phyloP scores from a whole-genome alignment of 768 basidiomycete species.

The Lentinus tigrinus region DNA sequence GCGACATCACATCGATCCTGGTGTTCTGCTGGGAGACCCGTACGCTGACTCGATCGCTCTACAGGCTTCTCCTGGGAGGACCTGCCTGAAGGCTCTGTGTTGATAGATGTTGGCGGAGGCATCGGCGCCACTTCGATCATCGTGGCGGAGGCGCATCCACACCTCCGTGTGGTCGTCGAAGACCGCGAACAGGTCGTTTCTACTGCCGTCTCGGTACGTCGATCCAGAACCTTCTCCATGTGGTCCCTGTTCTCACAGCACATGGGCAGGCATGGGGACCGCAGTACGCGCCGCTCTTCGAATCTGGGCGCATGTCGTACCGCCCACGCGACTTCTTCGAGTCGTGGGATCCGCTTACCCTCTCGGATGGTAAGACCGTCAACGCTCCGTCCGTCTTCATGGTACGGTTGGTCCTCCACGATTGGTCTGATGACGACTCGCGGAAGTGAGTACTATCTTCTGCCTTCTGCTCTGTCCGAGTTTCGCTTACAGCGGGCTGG shows the following conservation, averaged over 20 bases:
- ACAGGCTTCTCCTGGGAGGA: conserved; percentile 20
- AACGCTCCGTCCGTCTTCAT: conserved; percentile 13
- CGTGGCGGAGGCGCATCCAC: conserved; percentile 14
- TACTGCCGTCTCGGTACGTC: conserved; percentile 33
- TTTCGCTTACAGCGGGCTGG: conserved; percentile 33
- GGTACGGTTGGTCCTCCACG: conserved; percentile 10
- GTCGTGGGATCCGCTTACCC: conserved; percentile 35
- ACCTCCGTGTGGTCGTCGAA: conserved; percentile 18
- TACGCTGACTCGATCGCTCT: background rate
- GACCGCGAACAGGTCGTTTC: conserved; percentile 21
- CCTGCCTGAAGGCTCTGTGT: conserved; percentile 5
- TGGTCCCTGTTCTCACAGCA: background rate
- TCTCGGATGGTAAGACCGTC: conserved; percentile 32
- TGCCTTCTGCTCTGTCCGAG: background rate
- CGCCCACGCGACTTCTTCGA: conserved; percentile 12
- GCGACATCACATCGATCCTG: background rate
- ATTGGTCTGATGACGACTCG: conserved; percentile 14
- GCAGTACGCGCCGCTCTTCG: conserved; percentile 5
- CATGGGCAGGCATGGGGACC: conserved; percentile 18
- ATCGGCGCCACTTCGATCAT: conserved; percentile 15
- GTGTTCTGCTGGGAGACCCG: background rate
- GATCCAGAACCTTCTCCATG: background rate
- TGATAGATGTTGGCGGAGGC: conserved; percentile 21
- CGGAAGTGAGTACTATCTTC: background rate
- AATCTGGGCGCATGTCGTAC: conserved; percentile 16